phyloP scores from a whole-genome alignment of 768 basidiomycete species.

The Xerocomus brunneocitrinus region DNA sequence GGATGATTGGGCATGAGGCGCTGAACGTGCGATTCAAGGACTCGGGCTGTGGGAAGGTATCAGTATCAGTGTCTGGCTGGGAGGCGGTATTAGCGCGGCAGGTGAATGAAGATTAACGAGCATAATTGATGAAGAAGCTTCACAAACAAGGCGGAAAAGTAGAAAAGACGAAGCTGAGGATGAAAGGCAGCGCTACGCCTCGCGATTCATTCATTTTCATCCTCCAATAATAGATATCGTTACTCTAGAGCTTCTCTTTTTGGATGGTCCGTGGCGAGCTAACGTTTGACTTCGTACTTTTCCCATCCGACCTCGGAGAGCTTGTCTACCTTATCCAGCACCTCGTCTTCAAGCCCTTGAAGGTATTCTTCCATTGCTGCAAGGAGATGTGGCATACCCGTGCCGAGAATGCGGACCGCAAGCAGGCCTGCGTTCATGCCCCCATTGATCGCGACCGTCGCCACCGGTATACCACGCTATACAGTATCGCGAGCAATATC shows the following conservation, averaged over 20 bases:
- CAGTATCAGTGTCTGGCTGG: too few relatives aligned
- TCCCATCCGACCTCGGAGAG: conserved; percentile 85
- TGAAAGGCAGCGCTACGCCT: too few relatives aligned
- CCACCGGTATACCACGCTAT: conserved; percentile 93
- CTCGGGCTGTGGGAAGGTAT: too few relatives aligned
- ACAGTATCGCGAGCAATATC: not conserved
- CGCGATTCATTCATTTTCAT: not conserved
- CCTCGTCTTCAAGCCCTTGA: conserved; percentile 64
- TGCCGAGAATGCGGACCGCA: conserved; percentile 83
- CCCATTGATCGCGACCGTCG: conserved; percentile 96
- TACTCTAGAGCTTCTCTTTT: not conserved
- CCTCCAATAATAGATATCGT: not conserved
- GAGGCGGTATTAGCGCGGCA: too few relatives aligned
- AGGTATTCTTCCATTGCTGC: conserved; percentile 72
- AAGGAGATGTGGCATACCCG: conserved; percentile 63
- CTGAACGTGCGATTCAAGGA: too few relatives aligned
- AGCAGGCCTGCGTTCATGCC: conserved; percentile 90
- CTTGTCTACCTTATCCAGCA: conserved; percentile 71
- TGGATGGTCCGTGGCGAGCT: not conserved
- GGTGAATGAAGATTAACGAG: too few relatives aligned
- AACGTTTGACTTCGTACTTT: conserved; percentile 52
- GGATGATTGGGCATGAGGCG: too few relatives aligned
- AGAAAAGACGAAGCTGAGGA: too few relatives aligned
- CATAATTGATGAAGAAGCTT: too few relatives aligned
- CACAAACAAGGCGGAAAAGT: too few relatives aligned